Percentiles rank a stretch among this genome's conserved stretches.
Evolutionary conservation across 2,329 filamentous ascomycete species (phyloP).

Genomic region (Didymella lethalis): DNA sequence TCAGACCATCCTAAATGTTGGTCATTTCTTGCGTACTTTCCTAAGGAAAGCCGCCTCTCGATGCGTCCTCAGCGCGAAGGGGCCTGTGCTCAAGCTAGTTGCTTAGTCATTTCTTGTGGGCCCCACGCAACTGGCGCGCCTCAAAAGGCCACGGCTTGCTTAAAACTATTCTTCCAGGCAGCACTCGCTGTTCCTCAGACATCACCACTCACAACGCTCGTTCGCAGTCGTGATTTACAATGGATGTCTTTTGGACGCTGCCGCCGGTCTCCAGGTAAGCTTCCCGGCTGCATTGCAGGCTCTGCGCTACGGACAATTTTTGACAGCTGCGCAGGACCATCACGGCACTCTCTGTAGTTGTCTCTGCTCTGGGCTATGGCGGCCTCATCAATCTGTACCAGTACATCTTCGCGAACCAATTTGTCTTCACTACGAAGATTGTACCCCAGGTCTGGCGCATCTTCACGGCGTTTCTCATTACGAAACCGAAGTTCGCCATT

Average conservation of each 20-base stretch:
- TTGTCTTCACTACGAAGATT: conserved; percentile 61
- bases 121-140: conserved; percentile 20
- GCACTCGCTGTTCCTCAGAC: conserved; percentile 45
- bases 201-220: conserved; percentile 30
- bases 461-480: conserved; percentile 66
- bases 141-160: conserved; percentile 35
- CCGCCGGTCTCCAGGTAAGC: conserved; percentile 72
- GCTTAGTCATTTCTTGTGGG: conserved; percentile 11
- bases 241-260: conserved; percentile 71
- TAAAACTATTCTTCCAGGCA: conserved; percentile 39
- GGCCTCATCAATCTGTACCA: conserved; percentile 61
- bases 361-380: conserved; percentile 69
- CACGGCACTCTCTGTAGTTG: conserved; percentile 68
- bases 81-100: conserved; percentile 13
- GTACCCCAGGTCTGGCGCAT: conserved; percentile 69
- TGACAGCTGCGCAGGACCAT: conserved; percentile 69
- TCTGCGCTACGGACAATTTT: conserved; percentile 34
- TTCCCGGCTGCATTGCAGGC: not conserved
- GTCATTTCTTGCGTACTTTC: too few species aligned
- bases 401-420: conserved; percentile 63
- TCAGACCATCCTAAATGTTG: too few species aligned
- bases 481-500: conserved; percentile 63
- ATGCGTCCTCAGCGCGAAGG: not conserved
- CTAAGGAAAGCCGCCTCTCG: too few species aligned
- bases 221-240: conserved; percentile 41